phyloP scores from a whole-genome alignment of 805 yeast genomes.

The Yarrowia hollandica region DNA sequence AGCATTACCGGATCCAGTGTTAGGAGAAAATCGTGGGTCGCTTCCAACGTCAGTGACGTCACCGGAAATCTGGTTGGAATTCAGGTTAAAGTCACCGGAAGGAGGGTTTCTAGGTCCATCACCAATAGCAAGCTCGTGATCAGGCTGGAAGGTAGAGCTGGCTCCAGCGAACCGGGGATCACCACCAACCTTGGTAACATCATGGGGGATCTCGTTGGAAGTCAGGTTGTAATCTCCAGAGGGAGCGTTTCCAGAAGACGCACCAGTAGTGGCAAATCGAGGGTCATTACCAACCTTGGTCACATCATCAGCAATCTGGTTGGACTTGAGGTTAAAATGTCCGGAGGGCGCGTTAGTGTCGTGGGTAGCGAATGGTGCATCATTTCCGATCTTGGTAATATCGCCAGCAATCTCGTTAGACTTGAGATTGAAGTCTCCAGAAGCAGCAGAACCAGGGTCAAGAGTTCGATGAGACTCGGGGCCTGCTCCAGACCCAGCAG shows the following conservation, averaged over 20 bases:
- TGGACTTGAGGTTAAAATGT: not conserved
- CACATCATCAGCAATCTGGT: not conserved
- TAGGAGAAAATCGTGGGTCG: constrained; percentile 9
- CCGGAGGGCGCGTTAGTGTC: not conserved
- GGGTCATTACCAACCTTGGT: constrained; percentile 3
- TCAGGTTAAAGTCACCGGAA: constrained; percentile 4
- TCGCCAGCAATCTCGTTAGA: not conserved
- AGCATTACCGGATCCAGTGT: not conserved
- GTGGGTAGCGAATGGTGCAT: no score
- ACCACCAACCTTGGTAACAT: not conserved
- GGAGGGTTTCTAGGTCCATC: constrained; percentile 1
- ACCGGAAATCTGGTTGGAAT: not conserved
- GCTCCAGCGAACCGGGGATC: constrained; percentile 7
- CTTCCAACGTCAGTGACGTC: not conserved
- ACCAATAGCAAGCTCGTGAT: constrained; percentile 1
- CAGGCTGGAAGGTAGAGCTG: not conserved
- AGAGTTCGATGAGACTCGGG: no score
- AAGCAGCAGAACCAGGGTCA: not conserved
- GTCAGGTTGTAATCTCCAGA: constrained; percentile 5
- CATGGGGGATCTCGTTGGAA: not conserved
- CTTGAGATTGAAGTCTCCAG: constrained; percentile 11
- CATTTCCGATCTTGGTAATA: no score
- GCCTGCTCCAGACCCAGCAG: no score
- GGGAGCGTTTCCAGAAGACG: not conserved
- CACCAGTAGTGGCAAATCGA: not conserved